Evolutionary conservation across 2,329 filamentous ascomycete genomes (phyloP).

Genomic region (Neofusicoccum kwambonambiense): DNA sequence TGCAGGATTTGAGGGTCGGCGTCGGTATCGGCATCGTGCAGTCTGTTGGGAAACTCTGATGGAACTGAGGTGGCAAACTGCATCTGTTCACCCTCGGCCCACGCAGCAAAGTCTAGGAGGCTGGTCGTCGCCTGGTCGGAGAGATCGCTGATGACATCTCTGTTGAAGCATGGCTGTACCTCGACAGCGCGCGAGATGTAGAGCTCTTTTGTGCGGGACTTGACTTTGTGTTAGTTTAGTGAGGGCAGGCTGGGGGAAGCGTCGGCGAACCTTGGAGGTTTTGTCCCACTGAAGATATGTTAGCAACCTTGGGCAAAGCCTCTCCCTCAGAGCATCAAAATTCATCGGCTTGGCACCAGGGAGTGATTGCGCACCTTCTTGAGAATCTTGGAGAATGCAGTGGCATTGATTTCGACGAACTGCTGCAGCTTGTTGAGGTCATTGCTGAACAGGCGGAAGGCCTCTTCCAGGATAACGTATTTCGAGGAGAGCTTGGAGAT

Average conservation of each 20-base stretch:
- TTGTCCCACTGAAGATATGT: slow-evolving; percentile 77
- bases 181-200: slow-evolving; percentile 95
- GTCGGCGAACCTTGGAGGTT: slow-evolving; percentile 73
- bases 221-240: slow-evolving; percentile 18
- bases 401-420: slow-evolving; percentile 97
- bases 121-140: slow-evolving; percentile 98
- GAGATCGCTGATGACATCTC: slow-evolving; percentile 91
- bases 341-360: background rate
- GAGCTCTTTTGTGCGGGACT: slow-evolving; percentile 94
- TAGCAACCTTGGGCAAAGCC: slow-evolving; percentile 28
- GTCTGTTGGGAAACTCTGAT: slow-evolving; percentile 22
- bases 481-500: slow-evolving; percentile 86
- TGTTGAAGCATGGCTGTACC: slow-evolving; percentile 97
- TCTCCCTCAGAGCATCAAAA: background rate
- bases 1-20: slow-evolving; percentile 85
- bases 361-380: slow-evolving; percentile 68
- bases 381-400: slow-evolving; percentile 95
- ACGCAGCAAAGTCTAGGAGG: slow-evolving; percentile 88
- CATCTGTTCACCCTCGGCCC: slow-evolving; percentile 94
- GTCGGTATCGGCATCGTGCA: slow-evolving; percentile 73
- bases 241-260: slow-evolving; percentile 12
- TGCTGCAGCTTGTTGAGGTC: slow-evolving; percentile 97
- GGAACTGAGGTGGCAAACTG: slow-evolving; percentile 51
- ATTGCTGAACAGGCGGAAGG: slow-evolving; percentile 94
- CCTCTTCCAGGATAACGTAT: slow-evolving; percentile 92